Base-by-base conservation (phyloP, 148 eudicot species). In the Cornus controversa region DNA sequence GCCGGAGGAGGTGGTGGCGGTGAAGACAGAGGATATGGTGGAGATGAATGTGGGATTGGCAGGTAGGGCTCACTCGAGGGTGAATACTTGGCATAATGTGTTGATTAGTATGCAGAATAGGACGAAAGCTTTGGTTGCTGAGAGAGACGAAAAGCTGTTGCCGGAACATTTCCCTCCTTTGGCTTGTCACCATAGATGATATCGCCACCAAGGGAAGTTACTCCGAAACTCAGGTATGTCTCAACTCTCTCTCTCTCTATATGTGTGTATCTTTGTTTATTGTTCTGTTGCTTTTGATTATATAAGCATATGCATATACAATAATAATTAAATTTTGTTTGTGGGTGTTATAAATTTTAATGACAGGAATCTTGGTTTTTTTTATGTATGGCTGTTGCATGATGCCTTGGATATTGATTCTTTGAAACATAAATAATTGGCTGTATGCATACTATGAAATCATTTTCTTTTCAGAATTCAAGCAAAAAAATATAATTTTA, bases 21-120 rank as follows among this genome's bases (percentile, higher is more conserved):
- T 92, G 66, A 83, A 75, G 71, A 84, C 75, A 13, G 96, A 92
- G 74, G 96, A 92, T 78, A 80, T 92, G 87, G 75, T 76, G 22
- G 93, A 88, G 62, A 90, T 92, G 96, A 92, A 92, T 53, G 93
- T 92, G 16, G 96, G 96, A 45, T 81, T 90, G 67, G 87, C 92
- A 0, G 71, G 78, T 54, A 71, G 79, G 75, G 96, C 86, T 11
- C 89, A 82, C 57, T 92, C 96, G 0, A 92, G 93, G 75, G 96
- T 91, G 40, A 92, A 92, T 69, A 87, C 92, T 78, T 92, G 96
- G 96, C 81, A 88, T 65, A 88, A 89, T 81, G 91, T 90, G 66
- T 80, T 92, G 85, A 64, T 85, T 27, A 71, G 74, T 81, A 92
- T 92, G 89, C 91, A 90, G 76, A 92, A 84, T 37, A 88, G 91